phyloP scores from a whole-genome alignment of 2,329 filamentous ascomycete species.

The Myriosclerotinia curreyana region DNA sequence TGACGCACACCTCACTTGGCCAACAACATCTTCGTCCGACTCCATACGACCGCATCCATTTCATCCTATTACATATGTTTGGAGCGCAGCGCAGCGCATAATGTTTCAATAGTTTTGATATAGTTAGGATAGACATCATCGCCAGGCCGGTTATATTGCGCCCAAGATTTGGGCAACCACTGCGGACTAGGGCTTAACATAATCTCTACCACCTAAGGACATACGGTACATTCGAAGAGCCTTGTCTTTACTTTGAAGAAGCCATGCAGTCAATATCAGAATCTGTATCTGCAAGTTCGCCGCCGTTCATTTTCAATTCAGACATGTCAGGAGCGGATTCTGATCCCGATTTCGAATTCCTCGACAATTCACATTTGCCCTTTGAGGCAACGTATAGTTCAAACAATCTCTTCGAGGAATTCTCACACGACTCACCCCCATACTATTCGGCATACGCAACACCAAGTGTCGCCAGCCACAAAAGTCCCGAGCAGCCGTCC shows the following conservation, averaged over 20 bases:
- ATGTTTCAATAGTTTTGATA: constrained; percentile 10
- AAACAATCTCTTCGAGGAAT: constrained; percentile 38
- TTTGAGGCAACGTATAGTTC: constrained; percentile 37
- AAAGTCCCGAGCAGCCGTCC: constrained; percentile 20
- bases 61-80: not conserved
- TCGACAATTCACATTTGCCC: constrained; percentile 37
- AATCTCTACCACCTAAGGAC: constrained; percentile 15
- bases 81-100: constrained; percentile 2
- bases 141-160: not conserved
- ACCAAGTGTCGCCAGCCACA: constrained; percentile 29
- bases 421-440: constrained; percentile 31
- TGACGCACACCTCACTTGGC: constrained; percentile 16
- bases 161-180: not conserved
- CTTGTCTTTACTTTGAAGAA: constrained; percentile 4
- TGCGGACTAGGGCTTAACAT: constrained; percentile 6
- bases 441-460: constrained; percentile 34
- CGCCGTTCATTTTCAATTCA: constrained; percentile 40
- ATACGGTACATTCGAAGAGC: constrained; percentile 10
- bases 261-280: constrained; percentile 35
- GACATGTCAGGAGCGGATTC: constrained; percentile 40
- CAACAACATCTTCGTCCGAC: constrained; percentile 13
- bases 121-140: not conserved
- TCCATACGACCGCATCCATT: constrained; percentile 7
- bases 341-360: constrained; percentile 42
- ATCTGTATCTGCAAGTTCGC: constrained; percentile 36